phyloP scores from a whole-genome alignment of 148 eudicot genomes.

The Rhododendron molle region DNA sequence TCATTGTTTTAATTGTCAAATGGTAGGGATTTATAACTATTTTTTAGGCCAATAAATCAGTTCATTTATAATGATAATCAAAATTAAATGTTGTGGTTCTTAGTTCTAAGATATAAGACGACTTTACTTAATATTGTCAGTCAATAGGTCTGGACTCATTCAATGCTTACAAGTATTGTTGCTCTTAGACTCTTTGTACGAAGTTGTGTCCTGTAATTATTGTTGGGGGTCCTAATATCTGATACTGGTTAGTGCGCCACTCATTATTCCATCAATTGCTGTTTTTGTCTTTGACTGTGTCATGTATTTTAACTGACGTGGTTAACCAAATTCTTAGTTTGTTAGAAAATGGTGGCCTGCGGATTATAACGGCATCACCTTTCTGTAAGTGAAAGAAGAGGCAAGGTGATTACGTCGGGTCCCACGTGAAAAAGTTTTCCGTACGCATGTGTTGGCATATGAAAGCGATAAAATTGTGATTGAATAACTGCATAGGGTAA shows the following conservation, averaged over 20 bases:
- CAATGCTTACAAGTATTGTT: background rate
- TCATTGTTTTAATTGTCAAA: background rate
- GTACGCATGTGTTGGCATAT: background rate
- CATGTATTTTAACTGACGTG: background rate
- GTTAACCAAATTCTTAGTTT: background rate
- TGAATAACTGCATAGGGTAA: background rate
- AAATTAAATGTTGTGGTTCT: background rate
- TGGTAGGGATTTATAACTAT: background rate
- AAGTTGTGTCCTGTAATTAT: background rate
- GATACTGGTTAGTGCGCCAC: background rate
- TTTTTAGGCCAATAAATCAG: background rate
- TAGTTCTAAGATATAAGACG: background rate
- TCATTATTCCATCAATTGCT: background rate
- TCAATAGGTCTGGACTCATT: background rate
- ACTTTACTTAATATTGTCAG: background rate
- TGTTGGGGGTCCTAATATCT: background rate
- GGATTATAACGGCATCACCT: background rate
- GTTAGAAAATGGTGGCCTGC: background rate
- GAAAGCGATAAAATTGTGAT: background rate
- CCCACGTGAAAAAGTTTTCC: background rate
- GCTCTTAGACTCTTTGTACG: background rate
- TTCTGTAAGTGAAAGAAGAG: background rate
- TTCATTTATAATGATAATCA: background rate
- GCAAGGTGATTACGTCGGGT: background rate
- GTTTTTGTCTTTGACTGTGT: background rate